Base-by-base conservation (phyloP, 805 yeast species). In the Wickerhamomyces bisporus region DNA sequence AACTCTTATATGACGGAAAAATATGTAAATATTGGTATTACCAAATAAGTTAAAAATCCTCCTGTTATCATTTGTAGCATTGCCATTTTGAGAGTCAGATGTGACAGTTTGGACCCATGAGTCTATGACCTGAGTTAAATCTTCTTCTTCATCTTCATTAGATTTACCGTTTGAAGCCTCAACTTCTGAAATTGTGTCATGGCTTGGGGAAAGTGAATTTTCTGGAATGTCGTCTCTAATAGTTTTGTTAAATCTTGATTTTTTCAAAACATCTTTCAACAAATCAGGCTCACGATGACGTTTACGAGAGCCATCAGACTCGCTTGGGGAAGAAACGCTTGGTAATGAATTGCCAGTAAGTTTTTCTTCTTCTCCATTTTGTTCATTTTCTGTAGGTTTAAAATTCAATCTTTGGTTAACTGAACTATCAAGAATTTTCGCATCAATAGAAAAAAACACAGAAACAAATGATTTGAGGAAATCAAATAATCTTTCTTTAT, bases 11-110 rank as follows among this genome's bases (percentile, higher is more conserved):
- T 84, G 83, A 49, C 98, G 85, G 75, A 88, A 77, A 52, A 93
- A 88, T 25, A 88, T 85, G 55, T 93, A 93, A 27, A 89, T 75
- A 40, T 89, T 80, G 5, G 96, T 81, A 61, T 91, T 89, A 44
- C 86, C 86, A 68, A 91, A 93, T 51, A 89, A 60, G 58, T 88
- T 89, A 67, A 66, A 87, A 34, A 70, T 74, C 23, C 66, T 67
- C 51, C 89, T 73, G 39, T 64, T 45, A 12, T 44, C 34, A 25
- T 62, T 60, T 18, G 48, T 35, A 15, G 64, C 58, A 19, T 54
- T 50, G 13, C 53, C 48, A 23, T 53, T 57, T 2, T 58, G 56
- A 18, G 55, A 20, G 7, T 44, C 49, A 13, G 48, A 30, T 11
- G 41, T 42, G 14, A 48, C 38, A 17, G 51, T 46, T 30, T 49